phyloP scores from a whole-genome alignment of 1,284 basidiomycete genomes.

The Takashimella koratensis region DNA sequence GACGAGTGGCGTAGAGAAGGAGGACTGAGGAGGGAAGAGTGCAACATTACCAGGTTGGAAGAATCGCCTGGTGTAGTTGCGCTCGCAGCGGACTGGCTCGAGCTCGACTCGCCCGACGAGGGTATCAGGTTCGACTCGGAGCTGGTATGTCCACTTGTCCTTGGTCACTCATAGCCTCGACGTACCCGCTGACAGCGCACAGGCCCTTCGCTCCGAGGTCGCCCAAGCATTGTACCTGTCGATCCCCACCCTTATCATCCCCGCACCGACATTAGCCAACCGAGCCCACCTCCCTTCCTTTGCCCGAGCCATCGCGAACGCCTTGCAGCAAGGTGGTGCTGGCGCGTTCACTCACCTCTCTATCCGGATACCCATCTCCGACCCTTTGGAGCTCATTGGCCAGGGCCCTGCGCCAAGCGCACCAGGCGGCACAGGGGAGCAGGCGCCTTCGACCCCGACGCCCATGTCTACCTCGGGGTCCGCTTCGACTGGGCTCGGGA shows the following conservation, averaged over 20 bases:
- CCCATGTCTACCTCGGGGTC: not conserved
- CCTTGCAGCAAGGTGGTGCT: constrained; percentile 59
- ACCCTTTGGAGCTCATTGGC: constrained; percentile 46
- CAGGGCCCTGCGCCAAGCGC: constrained; percentile 27
- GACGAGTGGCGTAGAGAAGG: constrained; percentile 85
- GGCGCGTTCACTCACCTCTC: constrained; percentile 65
- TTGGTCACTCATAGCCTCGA: too few species aligned
- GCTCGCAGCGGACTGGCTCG: constrained; percentile 88
- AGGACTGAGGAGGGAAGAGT: constrained; percentile 74
- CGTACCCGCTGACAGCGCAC: constrained; percentile 6
- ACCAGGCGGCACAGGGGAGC: not conserved
- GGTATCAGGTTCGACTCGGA: constrained; percentile 95
- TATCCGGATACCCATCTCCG: constrained; percentile 79
- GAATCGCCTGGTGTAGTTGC: constrained; percentile 75
- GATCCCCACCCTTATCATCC: constrained; percentile 77
- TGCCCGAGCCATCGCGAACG: constrained; percentile 79
- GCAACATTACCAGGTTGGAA: constrained; percentile 84
- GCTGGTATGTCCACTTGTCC: constrained; percentile 59
- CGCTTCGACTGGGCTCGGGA: not conserved
- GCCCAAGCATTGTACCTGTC: constrained; percentile 90
- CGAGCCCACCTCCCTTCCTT: constrained; percentile 83
- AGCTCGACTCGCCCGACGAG: constrained; percentile 87
- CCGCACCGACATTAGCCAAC: constrained; percentile 71
- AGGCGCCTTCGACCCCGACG: not conserved
- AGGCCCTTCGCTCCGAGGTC: constrained; percentile 92